A percentile compares a stretch with the other conserved stretches of the same genome.
Conservation (phyloP, 2,329 filamentous ascomycete genomes). For the Colletotrichum sublineola region DNA sequence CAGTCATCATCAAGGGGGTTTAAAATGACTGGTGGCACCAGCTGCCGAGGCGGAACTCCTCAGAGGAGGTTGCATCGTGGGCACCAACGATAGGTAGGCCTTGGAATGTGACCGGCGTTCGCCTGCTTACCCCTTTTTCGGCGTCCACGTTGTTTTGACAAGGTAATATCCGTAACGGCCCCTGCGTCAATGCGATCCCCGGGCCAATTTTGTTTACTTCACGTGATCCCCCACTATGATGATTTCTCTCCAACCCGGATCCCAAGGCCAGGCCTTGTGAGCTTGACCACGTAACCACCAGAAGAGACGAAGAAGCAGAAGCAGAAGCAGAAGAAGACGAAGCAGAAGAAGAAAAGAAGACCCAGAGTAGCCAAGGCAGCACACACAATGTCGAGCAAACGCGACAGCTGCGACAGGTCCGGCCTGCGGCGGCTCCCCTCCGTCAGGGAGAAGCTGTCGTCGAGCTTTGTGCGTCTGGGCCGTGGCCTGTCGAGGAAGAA, state of each 20-base stretch:
- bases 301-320: slow-evolving; percentile 1
- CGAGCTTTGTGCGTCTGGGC: slow-evolving; percentile 25
- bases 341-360: background rate
- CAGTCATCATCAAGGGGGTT: background rate
- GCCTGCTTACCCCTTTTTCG: background rate
- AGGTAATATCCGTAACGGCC: slow-evolving; percentile 15
- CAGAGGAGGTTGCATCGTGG: background rate
- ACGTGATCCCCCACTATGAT: slow-evolving; percentile 32
- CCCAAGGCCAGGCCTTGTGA: background rate
- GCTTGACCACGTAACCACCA: slow-evolving; percentile 18
- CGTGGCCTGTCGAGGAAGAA: slow-evolving; percentile 37
- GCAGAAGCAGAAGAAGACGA: background rate
- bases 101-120: background rate
- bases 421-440: slow-evolving; percentile 28
- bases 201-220: slow-evolving; percentile 40
- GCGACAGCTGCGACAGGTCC: slow-evolving; percentile 28
- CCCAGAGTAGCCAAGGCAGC: background rate
- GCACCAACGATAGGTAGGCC: background rate
- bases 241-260: slow-evolving; percentile 13
- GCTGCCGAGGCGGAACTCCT: background rate
- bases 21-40: background rate
- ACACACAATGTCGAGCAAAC: slow-evolving; percentile 33
- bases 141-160: background rate
- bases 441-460: slow-evolving; percentile 38
- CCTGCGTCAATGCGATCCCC: slow-evolving; percentile 40